Percentiles rank a stretch among this genome's conserved stretches.
Evolutionary conservation across 2,329 filamentous ascomycete genomes (phyloP).

Genomic region (Xylariaceae sp.): DNA sequence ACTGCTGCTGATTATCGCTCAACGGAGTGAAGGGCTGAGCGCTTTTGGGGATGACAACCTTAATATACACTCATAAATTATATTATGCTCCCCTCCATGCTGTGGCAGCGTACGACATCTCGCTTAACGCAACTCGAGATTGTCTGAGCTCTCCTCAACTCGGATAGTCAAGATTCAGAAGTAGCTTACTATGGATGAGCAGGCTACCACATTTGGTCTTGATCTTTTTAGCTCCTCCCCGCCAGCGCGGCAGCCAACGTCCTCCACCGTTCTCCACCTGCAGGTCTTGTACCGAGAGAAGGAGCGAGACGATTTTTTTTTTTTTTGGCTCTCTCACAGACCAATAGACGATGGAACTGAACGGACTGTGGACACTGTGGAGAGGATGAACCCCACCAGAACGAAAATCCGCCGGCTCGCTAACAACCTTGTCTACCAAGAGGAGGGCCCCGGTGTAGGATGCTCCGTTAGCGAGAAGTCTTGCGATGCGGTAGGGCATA

Average conservation of each 20-base stretch:
- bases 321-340: too few species aligned
- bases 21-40: constrained; percentile 7
- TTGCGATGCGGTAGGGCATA: too few species aligned
- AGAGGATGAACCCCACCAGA: constrained; percentile 10
- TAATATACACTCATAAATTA: too few species aligned
- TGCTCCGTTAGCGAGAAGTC: constrained; percentile 14
- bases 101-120: too few species aligned
- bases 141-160: constrained; percentile 5
- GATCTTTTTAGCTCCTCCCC: constrained; percentile 6
- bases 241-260: constrained; percentile 13
- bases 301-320: constrained; percentile 9
- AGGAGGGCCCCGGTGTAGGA: constrained; percentile 14
- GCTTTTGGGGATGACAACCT: too few species aligned
- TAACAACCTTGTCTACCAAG: constrained; percentile 3
- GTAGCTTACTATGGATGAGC: too few species aligned
- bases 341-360: neutral
- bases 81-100: constrained; percentile 8
- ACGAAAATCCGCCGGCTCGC: constrained; percentile 15
- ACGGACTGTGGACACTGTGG: neutral
- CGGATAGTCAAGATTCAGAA: too few species aligned
- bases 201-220: too few species aligned
- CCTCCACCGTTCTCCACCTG: constrained; percentile 15
- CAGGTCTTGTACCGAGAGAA: too few species aligned
- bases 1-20: constrained; percentile 1
- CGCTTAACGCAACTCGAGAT: constrained; percentile 13